Evolutionary conservation across 495 filamentous ascomycete species (phyloP).

Genomic region (Hypoxylon intermedium): DNA sequence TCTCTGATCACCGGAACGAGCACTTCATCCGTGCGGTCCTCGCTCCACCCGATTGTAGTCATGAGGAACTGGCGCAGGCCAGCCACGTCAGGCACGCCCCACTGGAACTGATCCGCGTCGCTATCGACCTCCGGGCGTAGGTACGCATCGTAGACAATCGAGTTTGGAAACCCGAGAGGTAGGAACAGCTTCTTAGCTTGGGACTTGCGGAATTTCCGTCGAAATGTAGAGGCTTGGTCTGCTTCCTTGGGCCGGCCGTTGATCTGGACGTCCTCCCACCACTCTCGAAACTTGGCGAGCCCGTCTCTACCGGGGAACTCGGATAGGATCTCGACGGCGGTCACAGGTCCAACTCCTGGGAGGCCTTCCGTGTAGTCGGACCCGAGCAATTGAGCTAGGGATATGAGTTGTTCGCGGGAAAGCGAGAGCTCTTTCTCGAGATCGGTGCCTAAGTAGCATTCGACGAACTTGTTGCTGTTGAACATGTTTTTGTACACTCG

Average conservation of each 20-base stretch:
- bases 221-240: constrained; percentile 66
- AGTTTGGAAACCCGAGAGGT: constrained; percentile 75
- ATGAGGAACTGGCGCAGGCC: constrained; percentile 85
- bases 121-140: constrained; percentile 82
- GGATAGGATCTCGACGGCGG: constrained; percentile 88
- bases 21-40: constrained; percentile 91
- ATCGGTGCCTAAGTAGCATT: constrained; percentile 90
- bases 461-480: constrained; percentile 94
- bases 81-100: constrained; percentile 93
- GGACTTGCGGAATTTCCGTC: constrained; percentile 78
- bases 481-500: constrained; percentile 99
- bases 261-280: constrained; percentile 83
- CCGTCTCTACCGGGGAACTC: constrained; percentile 71
- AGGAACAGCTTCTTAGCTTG: constrained; percentile 85
- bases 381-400: constrained; percentile 86
- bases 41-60: constrained; percentile 90
- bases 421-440: constrained; percentile 89
- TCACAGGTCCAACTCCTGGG: constrained; percentile 88
- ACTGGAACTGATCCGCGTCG: constrained; percentile 80
- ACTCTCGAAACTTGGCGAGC: constrained; percentile 76
- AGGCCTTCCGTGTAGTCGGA: constrained; percentile 95
- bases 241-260: constrained; percentile 56
- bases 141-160: constrained; percentile 80
- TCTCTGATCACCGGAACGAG: constrained; percentile 92
- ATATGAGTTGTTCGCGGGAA: constrained; percentile 80